Conservation (phyloP, 1,284 basidiomycete genomes). For the Apiotrichum sp. region DNA sequence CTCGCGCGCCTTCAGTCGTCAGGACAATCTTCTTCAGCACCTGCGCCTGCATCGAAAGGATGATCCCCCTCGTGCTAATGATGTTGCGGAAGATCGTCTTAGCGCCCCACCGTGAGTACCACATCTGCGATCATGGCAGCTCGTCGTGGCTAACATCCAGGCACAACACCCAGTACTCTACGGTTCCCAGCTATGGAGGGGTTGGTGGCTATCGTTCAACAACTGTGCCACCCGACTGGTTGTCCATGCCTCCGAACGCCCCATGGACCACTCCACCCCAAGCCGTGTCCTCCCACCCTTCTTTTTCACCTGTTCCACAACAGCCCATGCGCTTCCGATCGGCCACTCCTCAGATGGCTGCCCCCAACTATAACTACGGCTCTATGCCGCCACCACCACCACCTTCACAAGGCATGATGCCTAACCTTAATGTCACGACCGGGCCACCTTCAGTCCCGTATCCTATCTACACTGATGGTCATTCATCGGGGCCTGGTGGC, state of each 20-base stretch:
- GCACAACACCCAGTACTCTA: constrained; percentile 6
- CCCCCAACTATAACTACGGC: constrained; percentile 10
- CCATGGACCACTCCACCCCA: constrained; percentile 6
- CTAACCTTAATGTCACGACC: not conserved
- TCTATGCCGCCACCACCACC: constrained; percentile 18
- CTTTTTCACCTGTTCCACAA: constrained; percentile 13
- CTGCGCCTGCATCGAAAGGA: constrained; percentile 60
- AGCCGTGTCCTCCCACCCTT: constrained; percentile 4
- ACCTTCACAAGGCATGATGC: constrained; percentile 3
- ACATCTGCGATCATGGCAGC: too few relatives aligned
- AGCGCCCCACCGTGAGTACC: constrained; percentile 8
- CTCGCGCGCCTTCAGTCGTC: constrained; percentile 70
- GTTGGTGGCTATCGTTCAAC: constrained; percentile 16
- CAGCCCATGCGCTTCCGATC: constrained; percentile 20
- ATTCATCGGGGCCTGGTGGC: not conserved
- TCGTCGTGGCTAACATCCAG: not conserved
- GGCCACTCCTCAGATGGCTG: constrained; percentile 14
- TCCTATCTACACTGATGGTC: constrained; percentile 4
- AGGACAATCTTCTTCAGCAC: constrained; percentile 79
- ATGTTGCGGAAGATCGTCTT: constrained; percentile 14
- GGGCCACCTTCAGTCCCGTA: not conserved
- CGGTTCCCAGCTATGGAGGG: constrained; percentile 1
- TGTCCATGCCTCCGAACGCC: constrained; percentile 17
- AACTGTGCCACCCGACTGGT: constrained; percentile 21
- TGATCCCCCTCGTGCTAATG: constrained; percentile 19